Percentiles rank a stretch among this genome's conserved stretches.
Conservation (phyloP, 192 early-diverging fungal species). For the Mycoemilia scoparia region DNA sequence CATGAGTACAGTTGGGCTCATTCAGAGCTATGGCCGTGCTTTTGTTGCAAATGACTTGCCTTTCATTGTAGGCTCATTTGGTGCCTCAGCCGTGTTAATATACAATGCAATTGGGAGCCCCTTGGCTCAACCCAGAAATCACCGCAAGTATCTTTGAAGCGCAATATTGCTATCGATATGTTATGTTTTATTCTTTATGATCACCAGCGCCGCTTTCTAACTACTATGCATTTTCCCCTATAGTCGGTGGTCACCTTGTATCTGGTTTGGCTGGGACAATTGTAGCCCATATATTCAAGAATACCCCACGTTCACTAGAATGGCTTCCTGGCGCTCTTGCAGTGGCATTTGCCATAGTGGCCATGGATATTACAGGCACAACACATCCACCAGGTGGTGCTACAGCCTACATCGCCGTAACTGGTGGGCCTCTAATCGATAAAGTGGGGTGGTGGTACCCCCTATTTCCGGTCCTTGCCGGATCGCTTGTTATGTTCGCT, state of each 20-base stretch:
- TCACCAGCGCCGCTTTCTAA: too few species aligned
- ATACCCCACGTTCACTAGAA: conserved; percentile 9
- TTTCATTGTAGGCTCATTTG: conserved; percentile 21
- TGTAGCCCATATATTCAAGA: conserved; percentile 15
- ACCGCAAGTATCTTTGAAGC: too few species aligned
- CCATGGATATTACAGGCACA: conserved; percentile 24
- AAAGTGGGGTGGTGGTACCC: conserved; percentile 27
- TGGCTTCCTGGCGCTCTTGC: conserved; percentile 24
- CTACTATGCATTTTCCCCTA: too few species aligned
- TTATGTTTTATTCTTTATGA: too few species aligned
- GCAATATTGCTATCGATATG: too few species aligned
- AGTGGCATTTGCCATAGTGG: conserved; percentile 14
- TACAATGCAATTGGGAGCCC: conserved; percentile 20
- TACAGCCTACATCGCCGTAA: conserved; percentile 18
- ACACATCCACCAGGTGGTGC: conserved; percentile 28
- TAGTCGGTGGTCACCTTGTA: conserved; percentile 17
- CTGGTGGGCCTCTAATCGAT: conserved; percentile 5
- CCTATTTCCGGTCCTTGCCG: conserved; percentile 18
- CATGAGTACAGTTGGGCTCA: conserved; percentile 10
- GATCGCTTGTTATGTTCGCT: conserved; percentile 12
- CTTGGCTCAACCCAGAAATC: conserved; percentile 21
- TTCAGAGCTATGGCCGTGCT: conserved; percentile 19
- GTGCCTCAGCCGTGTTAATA: conserved; percentile 21
- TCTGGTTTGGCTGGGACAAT: conserved; percentile 18
- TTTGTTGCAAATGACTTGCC: conserved; percentile 19